phyloP scores from a whole-genome alignment of 2,329 filamentous ascomycete genomes.

The Claviceps lovelessii region DNA sequence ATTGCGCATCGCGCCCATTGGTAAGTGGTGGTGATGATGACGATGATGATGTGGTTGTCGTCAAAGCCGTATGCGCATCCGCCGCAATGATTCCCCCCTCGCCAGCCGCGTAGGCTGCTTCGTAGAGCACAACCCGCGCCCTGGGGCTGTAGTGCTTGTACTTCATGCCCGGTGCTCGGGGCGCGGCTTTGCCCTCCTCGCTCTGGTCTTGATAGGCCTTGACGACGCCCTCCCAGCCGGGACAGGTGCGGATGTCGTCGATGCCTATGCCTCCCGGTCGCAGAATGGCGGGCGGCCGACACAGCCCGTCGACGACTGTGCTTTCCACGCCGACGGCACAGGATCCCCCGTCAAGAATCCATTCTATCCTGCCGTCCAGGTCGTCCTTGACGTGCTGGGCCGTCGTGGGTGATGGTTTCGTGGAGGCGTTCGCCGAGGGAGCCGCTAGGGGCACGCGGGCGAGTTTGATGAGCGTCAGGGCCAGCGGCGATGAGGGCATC shows the following conservation, averaged over 20 bases:
- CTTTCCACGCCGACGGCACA: conserved; percentile 89
- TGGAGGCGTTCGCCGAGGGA: conserved; percentile 88
- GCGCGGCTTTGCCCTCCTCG: conserved; percentile 48
- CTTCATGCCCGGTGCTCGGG: conserved; percentile 93
- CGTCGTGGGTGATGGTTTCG: conserved; percentile 79
- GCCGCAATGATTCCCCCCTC: conserved; percentile 20
- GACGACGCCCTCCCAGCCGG: conserved; percentile 67
- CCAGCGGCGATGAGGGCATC: conserved; percentile 76
- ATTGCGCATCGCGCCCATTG: conserved; percentile 4
- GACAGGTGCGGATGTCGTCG: conserved; percentile 57
- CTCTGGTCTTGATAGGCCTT: conserved; percentile 68
- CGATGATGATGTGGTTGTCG: conserved; percentile 1
- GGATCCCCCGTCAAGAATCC: conserved; percentile 77
- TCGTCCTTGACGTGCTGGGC: conserved; percentile 84
- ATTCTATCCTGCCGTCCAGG: conserved; percentile 63
- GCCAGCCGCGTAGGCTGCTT: conserved; percentile 31
- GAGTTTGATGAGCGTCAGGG: conserved; percentile 70
- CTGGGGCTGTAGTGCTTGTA: conserved; percentile 95
- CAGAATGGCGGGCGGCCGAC: conserved; percentile 64
- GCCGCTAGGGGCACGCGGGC: conserved; percentile 70
- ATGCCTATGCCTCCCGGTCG: conserved; percentile 78
- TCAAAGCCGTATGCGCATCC: conserved; percentile 17
- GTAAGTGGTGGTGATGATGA: not conserved
- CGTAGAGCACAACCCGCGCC: conserved; percentile 72
- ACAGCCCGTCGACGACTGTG: conserved; percentile 87